Percentiles rank a stretch among this genome's conserved stretches.
These are phyloP conservation scores for Penicillium freii DNA, from an alignment of 2,329 filamentous ascomycete species.

Conservation along the genomic window DNA sequence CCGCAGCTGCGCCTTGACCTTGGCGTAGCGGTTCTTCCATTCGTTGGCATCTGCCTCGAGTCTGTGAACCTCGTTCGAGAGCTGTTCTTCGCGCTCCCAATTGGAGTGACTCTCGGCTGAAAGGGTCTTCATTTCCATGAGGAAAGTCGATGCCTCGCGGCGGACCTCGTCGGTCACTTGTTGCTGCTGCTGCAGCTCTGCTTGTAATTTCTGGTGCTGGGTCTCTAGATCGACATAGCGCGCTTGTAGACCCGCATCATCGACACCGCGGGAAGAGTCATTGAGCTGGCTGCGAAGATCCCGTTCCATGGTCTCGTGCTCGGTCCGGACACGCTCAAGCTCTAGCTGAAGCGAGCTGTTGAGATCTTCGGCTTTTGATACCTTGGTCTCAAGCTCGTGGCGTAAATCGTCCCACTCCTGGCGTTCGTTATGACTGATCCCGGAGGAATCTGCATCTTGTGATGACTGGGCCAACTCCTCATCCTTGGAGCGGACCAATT, in stretches of 20 bases:
- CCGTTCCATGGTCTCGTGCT: constrained; percentile 63
- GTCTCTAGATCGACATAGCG: constrained; percentile 58
- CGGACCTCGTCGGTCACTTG: constrained; percentile 83
- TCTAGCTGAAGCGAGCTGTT: constrained; percentile 78
- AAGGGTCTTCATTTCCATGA: constrained; percentile 84
- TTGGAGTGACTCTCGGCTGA: constrained; percentile 76
- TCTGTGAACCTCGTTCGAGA: constrained; percentile 70
- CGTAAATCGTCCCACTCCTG: constrained; percentile 67
- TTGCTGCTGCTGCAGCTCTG: constrained; percentile 69
- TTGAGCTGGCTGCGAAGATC: constrained; percentile 65
- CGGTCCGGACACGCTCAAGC: constrained; percentile 68
- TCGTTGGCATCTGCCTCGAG: constrained; percentile 81
- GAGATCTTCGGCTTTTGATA: constrained; percentile 71
- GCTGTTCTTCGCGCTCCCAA: constrained; percentile 76
- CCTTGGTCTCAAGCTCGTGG: constrained; percentile 66
- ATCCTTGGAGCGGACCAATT: constrained; percentile 66
- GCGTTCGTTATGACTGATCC: constrained; percentile 60
- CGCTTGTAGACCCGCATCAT: constrained; percentile 57
- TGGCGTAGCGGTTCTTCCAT: constrained; percentile 88
- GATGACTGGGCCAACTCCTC: constrained; percentile 64
- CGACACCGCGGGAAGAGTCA: constrained; percentile 28
- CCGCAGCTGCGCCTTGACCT: constrained; percentile 81
- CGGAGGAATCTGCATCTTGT: constrained; percentile 51
- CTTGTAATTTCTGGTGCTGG: constrained; percentile 66
- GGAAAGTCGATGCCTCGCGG: constrained; percentile 74